Evolutionary conservation across 139 green algal species (phyloP), one percentile per base, ranked within the genome.

Genomic region (Asterochloris erici): DNA sequence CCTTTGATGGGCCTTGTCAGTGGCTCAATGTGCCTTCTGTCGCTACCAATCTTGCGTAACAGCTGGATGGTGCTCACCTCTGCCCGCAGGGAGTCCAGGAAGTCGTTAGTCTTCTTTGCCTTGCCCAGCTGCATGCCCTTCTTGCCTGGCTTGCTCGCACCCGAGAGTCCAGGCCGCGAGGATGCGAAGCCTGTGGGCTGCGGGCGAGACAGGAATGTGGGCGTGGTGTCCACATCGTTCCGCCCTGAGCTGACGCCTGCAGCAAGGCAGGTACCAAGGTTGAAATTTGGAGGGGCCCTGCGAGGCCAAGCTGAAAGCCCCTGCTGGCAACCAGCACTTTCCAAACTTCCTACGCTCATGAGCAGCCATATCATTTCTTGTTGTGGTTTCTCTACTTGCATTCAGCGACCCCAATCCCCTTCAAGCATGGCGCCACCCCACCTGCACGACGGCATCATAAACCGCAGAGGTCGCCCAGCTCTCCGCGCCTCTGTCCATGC

Each of bases 71-170:
- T 60, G 68, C 90, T 84, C 10, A 88, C 89, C 83, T 93, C 90
- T 24, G 85, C 89, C 54, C 88, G 87, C 68, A 92, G 69, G 0
- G 78, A 81, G 24, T 97, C 95, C 83, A 99, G 74, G 79, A 99
- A 93, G 85, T 95, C 89, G 75, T 92, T 93, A 1, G 90, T 87
- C 74, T 92, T 91, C 89, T 96, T 95, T 62, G 87, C 84, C 87
- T 96, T 96, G 87, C 96, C 96, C 84, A 99, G 90, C 84, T 90
- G 85, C 89, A 92, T 92, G 83, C 89, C 89, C 82, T 92, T 92
- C 27, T 84, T 86, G 24, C 73, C 74, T 9, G 74, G 77, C 28
- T 66, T 75, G 21, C 60, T 17, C 11, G 73, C 61, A 54, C 63
- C 73, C 27, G 70, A 63, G 23, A 62, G 26, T 68, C 16, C n/a